phyloP scores from a whole-genome alignment of 148 eudicot genomes.

The Amaranthus hypochondriacus region DNA sequence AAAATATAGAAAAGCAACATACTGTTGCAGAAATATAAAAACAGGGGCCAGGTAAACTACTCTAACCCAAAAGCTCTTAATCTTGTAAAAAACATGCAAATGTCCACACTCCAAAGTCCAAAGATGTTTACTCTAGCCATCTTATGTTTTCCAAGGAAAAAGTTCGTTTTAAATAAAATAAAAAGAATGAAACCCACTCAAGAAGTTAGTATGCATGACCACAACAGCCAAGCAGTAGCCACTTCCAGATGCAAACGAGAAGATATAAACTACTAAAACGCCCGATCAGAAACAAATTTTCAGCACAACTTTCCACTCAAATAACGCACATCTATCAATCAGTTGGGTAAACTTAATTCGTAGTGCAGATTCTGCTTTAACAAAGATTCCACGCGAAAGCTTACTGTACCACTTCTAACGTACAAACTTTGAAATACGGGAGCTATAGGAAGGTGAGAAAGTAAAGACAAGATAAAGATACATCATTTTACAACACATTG shows the following conservation, averaged over 20 bases:
- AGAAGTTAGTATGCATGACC: not conserved
- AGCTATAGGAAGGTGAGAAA: too few species aligned
- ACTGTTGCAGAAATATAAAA: not conserved
- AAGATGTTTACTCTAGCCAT: not conserved
- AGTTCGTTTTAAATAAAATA: not conserved
- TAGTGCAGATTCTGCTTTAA: too few species aligned
- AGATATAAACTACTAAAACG: not conserved
- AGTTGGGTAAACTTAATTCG: too few species aligned
- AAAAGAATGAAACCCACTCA: not conserved
- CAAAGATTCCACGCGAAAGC: too few species aligned
- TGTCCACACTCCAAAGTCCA: not conserved
- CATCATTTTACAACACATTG: too few species aligned
- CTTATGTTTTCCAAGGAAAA: not conserved
- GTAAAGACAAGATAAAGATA: too few species aligned
- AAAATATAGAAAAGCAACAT: not conserved
- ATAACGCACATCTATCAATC: too few species aligned
- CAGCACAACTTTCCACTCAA: too few species aligned
- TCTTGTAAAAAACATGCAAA: too few species aligned
- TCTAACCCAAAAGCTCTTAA: not conserved
- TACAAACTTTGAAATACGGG: too few species aligned
- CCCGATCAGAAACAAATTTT: not conserved
- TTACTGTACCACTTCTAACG: too few species aligned
- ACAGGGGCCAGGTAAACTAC: not conserved
- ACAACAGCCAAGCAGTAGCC: not conserved
- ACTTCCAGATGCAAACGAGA: not conserved